Evolutionary conservation across 345 rosid species (phyloP), one percentile per base, ranked within the genome.

Genomic region (Microthlaspi erraticum): DNA sequence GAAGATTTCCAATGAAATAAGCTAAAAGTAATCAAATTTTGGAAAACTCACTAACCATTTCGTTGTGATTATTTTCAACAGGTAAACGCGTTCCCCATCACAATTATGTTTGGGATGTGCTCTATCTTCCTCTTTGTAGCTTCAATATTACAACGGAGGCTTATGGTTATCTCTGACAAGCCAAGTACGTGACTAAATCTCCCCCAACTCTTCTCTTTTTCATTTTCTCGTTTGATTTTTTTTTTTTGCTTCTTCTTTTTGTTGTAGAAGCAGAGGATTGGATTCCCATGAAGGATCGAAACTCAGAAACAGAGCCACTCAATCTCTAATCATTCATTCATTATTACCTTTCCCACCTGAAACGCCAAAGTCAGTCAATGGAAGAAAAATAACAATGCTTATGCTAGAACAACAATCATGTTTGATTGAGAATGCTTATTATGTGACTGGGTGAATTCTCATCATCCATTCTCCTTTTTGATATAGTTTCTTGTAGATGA

Each of bases 21-120:
- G 45, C 29, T 33, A 33, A 36, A 36, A 26, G 29, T n/a, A 18
- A 0, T 5, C 26, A 34, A 56, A 0, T 26, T 26, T 16, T 51
- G 56, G 34, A 5, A 55, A 4, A 32, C 3, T 39, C 50, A 12
- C 34, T 61, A 8, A 61, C 38, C 51, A 13, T 29, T 43, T 14
- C 13, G 50, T 9, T 61, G 20, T 29, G 52, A 23, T 43, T 57
- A 18, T 9, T 29, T 26, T 26, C 29, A 3, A 42, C 65, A 88
- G 97, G 92, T 91, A 20, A 70, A 88, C 72, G 97, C 86, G 10
- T 88, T 84, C 64, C 95, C 97, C 45, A 91, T 91, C 59, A 84
- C 89, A 14, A 85, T 88, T 13, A 91, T 88, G 97, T 88, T 91
- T 13, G 91, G 95, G 41, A 88, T 88, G 97, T 91, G 95, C 86